Evolutionary conservation across 345 rosid species (phyloP).

Genomic region (Excoecaria cochinchinensis): DNA sequence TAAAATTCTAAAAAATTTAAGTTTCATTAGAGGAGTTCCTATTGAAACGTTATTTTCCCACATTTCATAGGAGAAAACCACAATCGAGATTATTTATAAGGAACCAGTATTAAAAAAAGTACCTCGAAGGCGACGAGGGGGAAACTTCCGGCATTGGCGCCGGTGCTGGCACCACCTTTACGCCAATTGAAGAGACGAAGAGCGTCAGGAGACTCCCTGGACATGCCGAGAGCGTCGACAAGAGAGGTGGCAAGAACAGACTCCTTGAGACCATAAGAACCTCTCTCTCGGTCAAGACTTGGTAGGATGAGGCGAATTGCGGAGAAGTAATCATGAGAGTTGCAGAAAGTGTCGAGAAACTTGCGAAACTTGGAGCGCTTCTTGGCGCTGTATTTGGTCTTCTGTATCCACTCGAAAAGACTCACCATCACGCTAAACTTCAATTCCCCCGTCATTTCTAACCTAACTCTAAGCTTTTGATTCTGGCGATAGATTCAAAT

Average conservation of each 20-base stretch:
- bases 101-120: background rate
- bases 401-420: conserved; percentile 89
- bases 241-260: conserved; percentile 85
- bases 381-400: conserved; percentile 56
- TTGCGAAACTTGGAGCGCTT: conserved; percentile 91
- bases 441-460: conserved; percentile 35
- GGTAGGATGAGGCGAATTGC: conserved; percentile 82
- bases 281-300: conserved; percentile 80
- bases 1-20: no score
- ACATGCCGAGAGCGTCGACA: conserved; percentile 82
- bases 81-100: no score
- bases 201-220: conserved; percentile 86
- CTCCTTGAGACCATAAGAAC: conserved; percentile 87
- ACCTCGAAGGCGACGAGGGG: conserved; percentile 81
- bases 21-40: no score
- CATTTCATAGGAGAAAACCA: no score
- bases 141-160: conserved; percentile 80
- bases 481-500: no score
- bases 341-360: conserved; percentile 80
- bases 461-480: no score
- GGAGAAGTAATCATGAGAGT: conserved; percentile 62
- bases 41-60: no score
- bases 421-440: conserved; percentile 71
- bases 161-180: conserved; percentile 71
- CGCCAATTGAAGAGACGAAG: conserved; percentile 94